Conservation (phyloP, 805 yeast species). For the Metschnikowia lunata region DNA sequence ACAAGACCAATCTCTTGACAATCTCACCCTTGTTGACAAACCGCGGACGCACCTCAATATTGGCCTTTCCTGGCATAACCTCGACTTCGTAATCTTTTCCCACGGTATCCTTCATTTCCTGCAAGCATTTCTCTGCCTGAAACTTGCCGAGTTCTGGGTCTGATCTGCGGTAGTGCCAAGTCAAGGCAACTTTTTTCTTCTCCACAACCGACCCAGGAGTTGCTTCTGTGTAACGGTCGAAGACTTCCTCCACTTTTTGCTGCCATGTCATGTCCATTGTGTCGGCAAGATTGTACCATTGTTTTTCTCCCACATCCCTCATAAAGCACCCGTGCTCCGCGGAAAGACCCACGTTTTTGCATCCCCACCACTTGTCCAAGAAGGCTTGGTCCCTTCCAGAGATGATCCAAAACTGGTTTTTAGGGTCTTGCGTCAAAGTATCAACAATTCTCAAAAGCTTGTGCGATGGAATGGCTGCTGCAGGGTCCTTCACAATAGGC, state of each 20-base stretch:
- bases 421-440: constrained; percentile 64
- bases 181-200: constrained; percentile 84
- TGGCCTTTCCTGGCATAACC: constrained; percentile 96
- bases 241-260: constrained; percentile 67
- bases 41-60: constrained; percentile 93
- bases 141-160: constrained; percentile 91
- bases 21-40: constrained; percentile 97
- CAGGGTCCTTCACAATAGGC: constrained; percentile 94
- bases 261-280: constrained; percentile 94
- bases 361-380: constrained; percentile 83
- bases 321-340: constrained; percentile 98
- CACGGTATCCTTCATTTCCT: constrained; percentile 57
- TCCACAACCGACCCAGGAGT: constrained; percentile 91
- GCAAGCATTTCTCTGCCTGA: constrained; percentile 72
- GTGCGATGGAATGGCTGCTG: constrained; percentile 94
- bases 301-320: constrained; percentile 57
- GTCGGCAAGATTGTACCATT: constrained; percentile 85
- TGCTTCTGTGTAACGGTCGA: constrained; percentile 70
- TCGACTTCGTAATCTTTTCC: constrained; percentile 74
- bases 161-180: constrained; percentile 96
- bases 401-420: constrained; percentile 89
- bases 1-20: constrained; percentile 70
- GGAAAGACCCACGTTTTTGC: constrained; percentile 68
- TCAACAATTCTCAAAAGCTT: constrained; percentile 57
- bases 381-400: constrained; percentile 93